Base-by-base conservation (phyloP, 306 rosid genomes). In the Sophora flavescens region DNA sequence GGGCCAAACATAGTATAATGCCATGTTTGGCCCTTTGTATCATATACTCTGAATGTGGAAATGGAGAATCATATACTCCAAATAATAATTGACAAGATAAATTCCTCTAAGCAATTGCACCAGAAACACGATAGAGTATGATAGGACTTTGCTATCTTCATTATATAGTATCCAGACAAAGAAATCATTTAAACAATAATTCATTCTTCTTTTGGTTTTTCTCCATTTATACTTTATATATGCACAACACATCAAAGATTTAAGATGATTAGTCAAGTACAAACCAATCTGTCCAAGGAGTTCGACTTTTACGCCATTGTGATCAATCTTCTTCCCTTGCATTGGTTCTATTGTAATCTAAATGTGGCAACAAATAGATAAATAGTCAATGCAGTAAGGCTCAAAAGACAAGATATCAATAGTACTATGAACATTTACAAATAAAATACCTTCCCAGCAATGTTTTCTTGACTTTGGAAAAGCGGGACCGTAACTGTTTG, bases 261-360 rank as follows among this genome's bases (percentile, higher is more conserved):
- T 12, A 44, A 36, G 42, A 45, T 42, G 35, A 75, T 13, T 70
- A 56, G 64, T 60, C 84, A 83, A 63, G 64, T 59, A 79, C 80
- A 67, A 69, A 92, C 99, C 99, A 78, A 95, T 95, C 83, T 95
- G 99, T 72, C 99, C 99, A 12, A 95, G 98, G 58, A 95, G 97
- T 89, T 95, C 99, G 50, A 92, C 93, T 84, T 95, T 92, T 61
- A 95, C 87, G 26, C 98, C 99, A 82, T 95, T 95, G 88, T 95
- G 99, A 70, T 95, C 98, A 58, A 95, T 83, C 83, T 91, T 95
- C 86, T 92, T 95, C 82, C 98, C 99, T 83, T 91, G 99, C 88
- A 92, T 72, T 64, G 97, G 99, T 78, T 95, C 98, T 66, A 95
- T 77, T 35, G 91, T 84, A 70, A 92, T 84, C 99, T 92, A 82